A percentile compares a stretch with the other conserved stretches of the same genome.
phyloP scores from a whole-genome alignment of 1,284 basidiomycete genomes.

The Ustilago curta region DNA sequence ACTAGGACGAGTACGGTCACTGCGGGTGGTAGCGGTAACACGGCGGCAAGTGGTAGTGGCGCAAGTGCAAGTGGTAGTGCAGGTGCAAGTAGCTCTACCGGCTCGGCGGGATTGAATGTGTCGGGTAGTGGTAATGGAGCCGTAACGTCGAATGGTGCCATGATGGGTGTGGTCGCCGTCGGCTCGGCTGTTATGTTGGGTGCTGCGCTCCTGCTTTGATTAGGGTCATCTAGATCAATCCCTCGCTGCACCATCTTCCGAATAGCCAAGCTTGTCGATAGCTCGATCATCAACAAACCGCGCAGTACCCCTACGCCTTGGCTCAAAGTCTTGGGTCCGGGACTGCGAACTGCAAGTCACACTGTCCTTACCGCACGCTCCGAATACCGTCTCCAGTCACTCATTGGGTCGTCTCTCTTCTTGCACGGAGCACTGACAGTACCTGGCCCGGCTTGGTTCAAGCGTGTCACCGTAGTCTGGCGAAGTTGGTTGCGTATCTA shows the following conservation, averaged over 20 bases:
- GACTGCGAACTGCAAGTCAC: no score
- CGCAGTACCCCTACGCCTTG: background rate
- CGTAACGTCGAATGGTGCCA: background rate
- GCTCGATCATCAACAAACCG: no score
- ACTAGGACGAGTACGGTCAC: conserved; percentile 13
- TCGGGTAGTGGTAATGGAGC: conserved; percentile 2
- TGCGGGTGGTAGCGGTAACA: conserved; percentile 5
- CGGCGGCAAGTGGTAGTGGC: conserved; percentile 2
- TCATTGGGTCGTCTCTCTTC: no score
- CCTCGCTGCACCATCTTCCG: background rate
- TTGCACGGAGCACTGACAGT: no score
- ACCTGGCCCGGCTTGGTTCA: no score
- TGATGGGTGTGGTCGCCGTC: background rate
- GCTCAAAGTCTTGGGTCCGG: no score
- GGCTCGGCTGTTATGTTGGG: conserved; percentile 10
- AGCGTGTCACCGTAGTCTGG: no score
- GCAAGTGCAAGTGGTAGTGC: conserved; percentile 2
- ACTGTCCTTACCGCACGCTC: background rate
- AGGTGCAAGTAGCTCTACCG: conserved; percentile 5
- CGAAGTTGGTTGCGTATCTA: no score
- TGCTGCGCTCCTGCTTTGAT: conserved; percentile 21
- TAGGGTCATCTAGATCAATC: no score
- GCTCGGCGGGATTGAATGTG: background rate
- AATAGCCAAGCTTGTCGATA: no score
- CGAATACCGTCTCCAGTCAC: background rate